Conservation (phyloP, 306 rosid species). For the Cicer yamashitae region DNA sequence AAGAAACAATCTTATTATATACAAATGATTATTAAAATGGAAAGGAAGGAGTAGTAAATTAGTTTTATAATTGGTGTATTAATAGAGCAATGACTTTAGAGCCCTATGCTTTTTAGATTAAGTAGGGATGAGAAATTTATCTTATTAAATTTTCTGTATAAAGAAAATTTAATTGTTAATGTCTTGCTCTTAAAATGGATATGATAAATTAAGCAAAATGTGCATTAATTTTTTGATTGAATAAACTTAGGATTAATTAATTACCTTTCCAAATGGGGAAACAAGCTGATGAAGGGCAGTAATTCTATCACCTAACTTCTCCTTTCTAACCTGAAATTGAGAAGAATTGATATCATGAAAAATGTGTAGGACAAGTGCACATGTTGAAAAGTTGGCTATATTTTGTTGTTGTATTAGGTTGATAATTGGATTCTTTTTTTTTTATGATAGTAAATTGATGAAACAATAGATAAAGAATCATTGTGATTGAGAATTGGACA, state of each 20-base stretch:
- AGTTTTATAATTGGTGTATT: too few species aligned
- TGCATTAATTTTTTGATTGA: conserved; percentile 26
- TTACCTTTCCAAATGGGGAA: conserved; percentile 99
- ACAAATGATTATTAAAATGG: too few species aligned
- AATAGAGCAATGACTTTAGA: too few species aligned
- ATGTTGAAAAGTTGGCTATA: conserved; percentile 47
- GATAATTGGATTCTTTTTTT: conserved; percentile 35
- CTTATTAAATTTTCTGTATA: conserved; percentile 18
- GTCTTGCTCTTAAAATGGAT: not conserved
- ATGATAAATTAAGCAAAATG: not conserved
- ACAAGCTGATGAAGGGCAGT: conserved; percentile 97
- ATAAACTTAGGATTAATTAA: conserved; percentile 39
- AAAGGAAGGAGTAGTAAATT: too few species aligned
- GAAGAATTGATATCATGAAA: conserved; percentile 33
- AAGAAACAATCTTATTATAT: too few species aligned
- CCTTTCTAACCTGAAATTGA: conserved; percentile 89
- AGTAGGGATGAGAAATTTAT: conserved; percentile 24
- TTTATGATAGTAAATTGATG: conserved; percentile 42
- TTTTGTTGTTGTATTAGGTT: conserved; percentile 48
- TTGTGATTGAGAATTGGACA: conserved; percentile 67
- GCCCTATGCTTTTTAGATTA: not conserved
- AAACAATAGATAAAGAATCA: conserved; percentile 59
- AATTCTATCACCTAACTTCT: conserved; percentile 98
- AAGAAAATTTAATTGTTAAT: not conserved
- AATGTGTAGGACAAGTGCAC: conserved; percentile 46